These are phyloP conservation scores for Calocybe indica DNA, from an alignment of 768 basidiomycete genomes.

Conservation along the genomic window DNA sequence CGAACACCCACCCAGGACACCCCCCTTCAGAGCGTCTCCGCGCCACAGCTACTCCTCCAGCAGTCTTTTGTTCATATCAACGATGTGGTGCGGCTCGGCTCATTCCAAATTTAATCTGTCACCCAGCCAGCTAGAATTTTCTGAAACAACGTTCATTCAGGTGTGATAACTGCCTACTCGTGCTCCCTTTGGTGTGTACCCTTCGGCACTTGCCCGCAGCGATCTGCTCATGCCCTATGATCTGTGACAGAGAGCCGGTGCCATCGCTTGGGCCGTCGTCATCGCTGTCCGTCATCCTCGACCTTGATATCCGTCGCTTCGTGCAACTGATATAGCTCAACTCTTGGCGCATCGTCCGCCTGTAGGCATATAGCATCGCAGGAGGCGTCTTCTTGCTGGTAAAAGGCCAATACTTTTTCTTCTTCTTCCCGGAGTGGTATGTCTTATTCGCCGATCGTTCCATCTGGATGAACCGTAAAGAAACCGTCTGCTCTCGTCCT, in stretches of 20 bases:
- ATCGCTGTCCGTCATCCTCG: conserved; percentile 43
- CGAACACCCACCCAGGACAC: too few species aligned
- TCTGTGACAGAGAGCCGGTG: conserved; percentile 51
- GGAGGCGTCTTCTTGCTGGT: conserved; percentile 61
- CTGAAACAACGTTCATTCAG: conserved; percentile 24
- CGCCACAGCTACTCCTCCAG: too few species aligned
- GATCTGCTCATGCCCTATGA: too few species aligned
- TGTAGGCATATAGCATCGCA: conserved; percentile 57
- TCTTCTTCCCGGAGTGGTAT: conserved; percentile 63
- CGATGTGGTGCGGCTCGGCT: conserved; percentile 20
- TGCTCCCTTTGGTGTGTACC: conserved; percentile 60
- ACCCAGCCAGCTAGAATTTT: too few species aligned
- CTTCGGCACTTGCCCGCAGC: too few species aligned
- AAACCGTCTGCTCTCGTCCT: background rate
- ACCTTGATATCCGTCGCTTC: background rate
- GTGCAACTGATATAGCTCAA: background rate
- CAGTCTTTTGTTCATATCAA: background rate
- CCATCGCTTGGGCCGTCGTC: conserved; percentile 62
- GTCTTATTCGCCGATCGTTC: conserved; percentile 25
- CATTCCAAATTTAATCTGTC: too few species aligned
- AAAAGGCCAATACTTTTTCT: conserved; percentile 59
- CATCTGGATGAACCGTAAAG: background rate
- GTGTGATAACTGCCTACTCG: conserved; percentile 77
- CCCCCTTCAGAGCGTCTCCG: too few species aligned
- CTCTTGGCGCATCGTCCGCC: background rate